Evolutionary conservation across 106 monocot genomes (phyloP), one percentile per base, ranked within the genome.

Genomic region (Apostasia ramifera): DNA sequence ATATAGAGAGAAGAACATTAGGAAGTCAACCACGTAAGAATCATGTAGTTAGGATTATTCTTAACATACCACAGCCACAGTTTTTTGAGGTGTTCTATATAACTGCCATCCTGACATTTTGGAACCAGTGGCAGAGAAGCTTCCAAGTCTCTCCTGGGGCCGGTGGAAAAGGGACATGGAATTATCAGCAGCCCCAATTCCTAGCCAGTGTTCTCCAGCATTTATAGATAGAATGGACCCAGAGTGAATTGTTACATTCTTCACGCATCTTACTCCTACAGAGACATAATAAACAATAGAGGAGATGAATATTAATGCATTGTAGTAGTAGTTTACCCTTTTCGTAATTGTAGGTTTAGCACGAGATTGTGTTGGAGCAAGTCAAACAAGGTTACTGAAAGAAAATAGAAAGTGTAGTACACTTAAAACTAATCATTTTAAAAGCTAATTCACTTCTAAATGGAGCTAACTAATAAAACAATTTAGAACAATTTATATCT

Each of bases 121-220:
- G 59, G 90, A 85, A 47, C 92, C 86, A 40, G 89, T 52, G 66
- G 67, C 83, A 40, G 97, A 81, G 75, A 98, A 93, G 54, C 97
- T 81, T 59, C 92, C 90, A 39, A 85, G 83, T 75, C 93, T 90
- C 80, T 98, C 97, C 78, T 98, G 97, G 73, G 92, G 92, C 11
- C 90, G 86, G 57, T 98, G 90, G 70, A 90, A 98, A 59, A 98
- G 83, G 53, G 97, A 93, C 97, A 98, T 87, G 2, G 97, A 98
- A 74, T 98, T 98, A 67, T 98, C 97, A 41, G 92, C 92, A 47
- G 92, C 97, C n/a, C 97, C 97, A 79, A 98, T 81, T 2, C 92
- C 97, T 41, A 98, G 84, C 97, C 97, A 98, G 66, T 92, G 84
- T 59, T 92, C 97, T 51, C 87, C 85, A 65, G 97, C 97, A 78